Conservation (phyloP, 495 filamentous ascomycete genomes). For the Delitschia confertaspora region DNA sequence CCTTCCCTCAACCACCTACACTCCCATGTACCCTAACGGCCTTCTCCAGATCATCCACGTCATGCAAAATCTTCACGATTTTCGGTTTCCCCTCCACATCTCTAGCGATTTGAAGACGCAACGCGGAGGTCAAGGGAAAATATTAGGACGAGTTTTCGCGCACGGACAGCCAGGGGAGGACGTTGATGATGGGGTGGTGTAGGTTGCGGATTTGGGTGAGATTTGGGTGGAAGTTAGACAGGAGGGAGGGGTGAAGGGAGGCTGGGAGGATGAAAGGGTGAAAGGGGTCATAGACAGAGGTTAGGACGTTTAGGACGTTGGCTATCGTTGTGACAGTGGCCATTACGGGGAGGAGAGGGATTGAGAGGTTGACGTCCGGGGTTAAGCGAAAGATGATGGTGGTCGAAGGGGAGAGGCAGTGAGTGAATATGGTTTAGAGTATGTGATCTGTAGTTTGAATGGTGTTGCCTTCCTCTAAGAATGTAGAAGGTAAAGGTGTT, state of each 20-base stretch:
- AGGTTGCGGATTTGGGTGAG: slow-evolving; percentile 33
- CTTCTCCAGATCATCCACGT: slow-evolving; percentile 43
- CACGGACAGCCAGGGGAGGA: slow-evolving; percentile 43
- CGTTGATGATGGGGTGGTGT: slow-evolving; percentile 44
- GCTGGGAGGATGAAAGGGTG: slow-evolving; percentile 22
- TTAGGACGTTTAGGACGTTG: slow-evolving; percentile 8
- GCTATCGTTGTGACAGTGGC: slow-evolving; percentile 18
- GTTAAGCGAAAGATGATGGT: slow-evolving; percentile 11
- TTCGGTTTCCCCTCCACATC: slow-evolving; percentile 22
- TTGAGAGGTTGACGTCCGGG: slow-evolving; percentile 7
- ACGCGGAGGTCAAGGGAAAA: slow-evolving; percentile 34
- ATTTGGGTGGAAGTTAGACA: slow-evolving; percentile 20
- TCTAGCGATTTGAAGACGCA: slow-evolving; percentile 35
- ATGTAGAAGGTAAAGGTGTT: background rate
- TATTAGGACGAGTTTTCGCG: slow-evolving; percentile 41
- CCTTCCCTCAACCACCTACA: slow-evolving; percentile 4
- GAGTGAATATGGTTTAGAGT: background rate
- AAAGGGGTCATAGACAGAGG: slow-evolving; percentile 16
- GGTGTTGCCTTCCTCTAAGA: background rate
- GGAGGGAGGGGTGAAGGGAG: slow-evolving; percentile 12
- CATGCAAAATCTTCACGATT: slow-evolving; percentile 37
- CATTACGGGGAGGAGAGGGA: slow-evolving; percentile 14
- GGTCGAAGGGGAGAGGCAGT: background rate
- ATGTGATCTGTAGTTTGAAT: background rate
- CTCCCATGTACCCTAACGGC: slow-evolving; percentile 36